These are phyloP conservation scores for Beauveria pseudobassiana DNA, from an alignment of 2,329 filamentous ascomycete genomes.

Conservation along the genomic window DNA sequence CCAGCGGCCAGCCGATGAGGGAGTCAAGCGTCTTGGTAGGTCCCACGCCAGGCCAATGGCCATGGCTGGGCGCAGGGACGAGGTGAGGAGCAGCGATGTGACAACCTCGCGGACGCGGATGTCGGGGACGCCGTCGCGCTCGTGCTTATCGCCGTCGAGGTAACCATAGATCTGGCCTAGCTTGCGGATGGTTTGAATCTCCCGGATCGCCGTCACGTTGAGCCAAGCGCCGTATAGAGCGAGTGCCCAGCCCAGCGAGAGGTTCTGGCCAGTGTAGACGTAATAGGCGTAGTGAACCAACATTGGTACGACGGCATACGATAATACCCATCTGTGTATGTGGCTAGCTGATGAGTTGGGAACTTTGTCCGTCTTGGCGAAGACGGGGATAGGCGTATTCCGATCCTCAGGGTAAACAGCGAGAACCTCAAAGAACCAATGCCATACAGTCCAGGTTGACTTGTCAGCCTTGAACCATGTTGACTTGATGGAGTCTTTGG, in stretches of 20 bases:
- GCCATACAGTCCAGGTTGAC: conserved; percentile 23
- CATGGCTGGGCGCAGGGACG: conserved; percentile 26
- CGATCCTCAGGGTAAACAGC: conserved; percentile 21
- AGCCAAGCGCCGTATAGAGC: conserved; percentile 31
- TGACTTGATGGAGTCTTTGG: conserved; percentile 33
- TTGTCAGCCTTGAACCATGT: conserved; percentile 27
- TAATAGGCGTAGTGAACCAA: conserved; percentile 29
- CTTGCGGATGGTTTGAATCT: conserved; percentile 29
- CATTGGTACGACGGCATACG: conserved; percentile 29
- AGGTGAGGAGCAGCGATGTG: conserved; percentile 25
- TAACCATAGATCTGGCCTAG: conserved; percentile 32
- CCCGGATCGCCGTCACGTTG: conserved; percentile 31
- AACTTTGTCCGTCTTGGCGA: conserved; percentile 33
- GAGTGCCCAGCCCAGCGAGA: conserved; percentile 22
- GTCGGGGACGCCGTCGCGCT: conserved; percentile 35
- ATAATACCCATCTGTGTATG: conserved; percentile 32
- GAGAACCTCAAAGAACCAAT: conserved; percentile 26
- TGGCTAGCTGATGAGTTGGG: conserved; percentile 29
- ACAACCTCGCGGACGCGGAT: conserved; percentile 27
- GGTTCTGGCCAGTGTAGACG: conserved; percentile 22
- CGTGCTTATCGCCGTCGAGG: conserved; percentile 36
- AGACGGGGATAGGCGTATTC: conserved; percentile 27
- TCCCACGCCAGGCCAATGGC: conserved; percentile 26
- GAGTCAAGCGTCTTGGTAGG: conserved; percentile 10
- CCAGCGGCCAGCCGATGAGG: conserved; percentile 18